Conservation (phyloP, 257 asterid species). For the Knoxia roxburghii region DNA sequence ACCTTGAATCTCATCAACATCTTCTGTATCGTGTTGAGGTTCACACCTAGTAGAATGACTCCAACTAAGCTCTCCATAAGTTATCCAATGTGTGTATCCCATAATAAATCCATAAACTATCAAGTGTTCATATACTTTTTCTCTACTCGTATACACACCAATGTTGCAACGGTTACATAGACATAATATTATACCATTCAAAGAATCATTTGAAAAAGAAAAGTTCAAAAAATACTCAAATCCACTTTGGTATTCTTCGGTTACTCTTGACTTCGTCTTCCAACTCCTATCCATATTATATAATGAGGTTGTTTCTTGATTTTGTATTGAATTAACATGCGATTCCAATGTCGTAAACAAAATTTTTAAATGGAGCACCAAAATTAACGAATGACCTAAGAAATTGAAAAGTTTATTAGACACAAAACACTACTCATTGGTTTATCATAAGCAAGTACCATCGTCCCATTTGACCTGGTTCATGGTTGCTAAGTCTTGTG, state of each 20-base stretch:
- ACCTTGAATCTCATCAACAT: neutral
- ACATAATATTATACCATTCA: neutral
- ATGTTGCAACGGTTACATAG: neutral
- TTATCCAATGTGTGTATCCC: neutral
- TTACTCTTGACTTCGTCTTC: neutral
- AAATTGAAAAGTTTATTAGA: too few species aligned
- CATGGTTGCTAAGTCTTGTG: too few species aligned
- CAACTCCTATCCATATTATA: neutral
- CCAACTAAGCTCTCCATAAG: neutral
- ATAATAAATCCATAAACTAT: neutral
- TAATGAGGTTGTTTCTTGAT: too few species aligned
- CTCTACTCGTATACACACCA: neutral
- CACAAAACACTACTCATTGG: too few species aligned
- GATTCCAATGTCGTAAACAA: too few species aligned
- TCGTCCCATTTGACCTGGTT: too few species aligned
- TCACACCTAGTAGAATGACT: neutral
- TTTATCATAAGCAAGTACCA: too few species aligned
- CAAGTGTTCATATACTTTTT: neutral
- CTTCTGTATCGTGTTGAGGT: neutral
- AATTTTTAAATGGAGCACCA: too few species aligned
- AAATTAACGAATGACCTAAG: too few species aligned
- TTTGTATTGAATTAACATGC: too few species aligned
- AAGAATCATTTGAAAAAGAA: too few species aligned
- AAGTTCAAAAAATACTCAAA: neutral
- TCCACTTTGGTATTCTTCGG: neutral